phyloP scores from a whole-genome alignment of 1,139 yeast species.

The Hyphopichia fennica region DNA sequence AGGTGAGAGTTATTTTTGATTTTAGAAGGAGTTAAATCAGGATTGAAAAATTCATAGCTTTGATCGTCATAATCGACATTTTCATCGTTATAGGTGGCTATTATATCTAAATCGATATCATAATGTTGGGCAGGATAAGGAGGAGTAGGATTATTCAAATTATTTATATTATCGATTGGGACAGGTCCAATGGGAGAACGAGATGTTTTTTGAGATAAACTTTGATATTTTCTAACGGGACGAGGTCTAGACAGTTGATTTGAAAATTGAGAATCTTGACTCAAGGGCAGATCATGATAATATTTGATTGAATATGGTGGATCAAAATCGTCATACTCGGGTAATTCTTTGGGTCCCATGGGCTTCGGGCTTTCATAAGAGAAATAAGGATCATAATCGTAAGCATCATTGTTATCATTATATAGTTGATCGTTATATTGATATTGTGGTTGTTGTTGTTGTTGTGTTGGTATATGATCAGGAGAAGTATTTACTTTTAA shows the following conservation, averaged over 20 bases:
- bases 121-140: slow-evolving; percentile 10
- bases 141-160: slow-evolving; percentile 1
- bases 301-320: background rate
- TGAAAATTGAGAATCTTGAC: background rate
- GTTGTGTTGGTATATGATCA: background rate
- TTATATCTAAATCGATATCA: background rate
- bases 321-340: slow-evolving; percentile 26
- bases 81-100: slow-evolving; percentile 3
- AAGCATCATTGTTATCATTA: background rate
- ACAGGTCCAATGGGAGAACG: background rate
- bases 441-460: background rate
- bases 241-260: slow-evolving; percentile 1
- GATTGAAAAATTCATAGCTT: slow-evolving; percentile 2
- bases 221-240: slow-evolving; percentile 2
- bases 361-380: slow-evolving; percentile 37
- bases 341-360: slow-evolving; percentile 44
- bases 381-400: slow-evolving; percentile 6
- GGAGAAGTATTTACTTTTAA: slow-evolving; percentile 2
- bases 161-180: background rate
- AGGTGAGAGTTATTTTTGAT: background rate
- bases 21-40: slow-evolving; percentile 2
- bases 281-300: background rate
- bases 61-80: background rate
- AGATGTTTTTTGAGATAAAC: slow-evolving; percentile 1
- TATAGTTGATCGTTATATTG: slow-evolving; percentile 3